Base-by-base conservation (phyloP, 768 basidiomycete species). In the Lactarius sp. region DNA sequence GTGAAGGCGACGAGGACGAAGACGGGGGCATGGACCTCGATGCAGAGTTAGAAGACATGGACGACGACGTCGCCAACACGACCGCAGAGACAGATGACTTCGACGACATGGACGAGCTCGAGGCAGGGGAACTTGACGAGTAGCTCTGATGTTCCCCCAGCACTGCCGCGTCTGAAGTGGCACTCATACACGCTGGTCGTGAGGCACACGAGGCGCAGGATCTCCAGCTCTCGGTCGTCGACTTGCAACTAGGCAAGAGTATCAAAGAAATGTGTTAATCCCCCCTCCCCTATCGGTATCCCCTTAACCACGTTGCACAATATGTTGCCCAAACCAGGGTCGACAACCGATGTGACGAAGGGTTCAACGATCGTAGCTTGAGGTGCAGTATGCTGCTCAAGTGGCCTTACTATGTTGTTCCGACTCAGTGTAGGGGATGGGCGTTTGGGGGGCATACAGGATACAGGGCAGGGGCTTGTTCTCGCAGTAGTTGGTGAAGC, bases 1-100 rank as follows among this genome's bases (percentile, higher is more conserved):
- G 88, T 49, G 87, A 88, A 71, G 82, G 80, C n/a, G 82, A 80
- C 63, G 83, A 89, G 78, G 80, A 87, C 51, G 80, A 82, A 59
- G 73, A 79, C 72, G 77, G 78, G 6, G 74, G 70, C n/a, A 73
- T 77, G 6, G 78, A 83, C 51, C 76, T 77, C 31, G 81, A 83
- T 7, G 62, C 46, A n/a, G 83, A 83, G 34, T 42, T 66, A 18
- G 66, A 67, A 41, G 67, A 68, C 36, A 66, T 66, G 47, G 66
- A 67, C 9, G 67, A 66, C 20, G 57, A 66, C 31, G 12, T 62
- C 3, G 65, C 34, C 13, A 64, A 64, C 34, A 64, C 63, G n/a
- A 64, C 63, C 2, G 63, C 41, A 6, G 63, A 60, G 47, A 64
- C 59, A 1, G 63, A 60, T 27, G 59, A 60, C 47, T 41, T 64